Base-by-base conservation (phyloP, 1,284 basidiomycete species). In the Tremellales sp. region DNA sequence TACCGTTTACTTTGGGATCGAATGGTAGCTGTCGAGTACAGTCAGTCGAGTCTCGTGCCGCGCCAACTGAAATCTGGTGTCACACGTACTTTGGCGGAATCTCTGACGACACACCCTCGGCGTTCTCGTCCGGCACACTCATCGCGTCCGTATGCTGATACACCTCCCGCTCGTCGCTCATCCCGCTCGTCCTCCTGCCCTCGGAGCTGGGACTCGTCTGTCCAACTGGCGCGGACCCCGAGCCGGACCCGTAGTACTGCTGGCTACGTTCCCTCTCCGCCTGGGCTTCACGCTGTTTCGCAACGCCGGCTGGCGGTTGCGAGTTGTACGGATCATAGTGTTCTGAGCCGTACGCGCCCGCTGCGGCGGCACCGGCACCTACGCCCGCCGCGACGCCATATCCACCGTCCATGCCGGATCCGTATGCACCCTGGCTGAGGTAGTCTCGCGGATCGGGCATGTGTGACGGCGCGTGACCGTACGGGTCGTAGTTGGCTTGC, bases 401-500 rank as follows among this genome's bases (percentile, higher is more conserved):
- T 18, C 60, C 66, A 25, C 56, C 63, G 18, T 61, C 57, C 35
- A 53, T 19, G 26, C 54, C 56, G 10, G 13, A 16, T 3, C 53
- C 53, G 39, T 57, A 58, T 10, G 41, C 46, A 22, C 50, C 48
- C 21, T 36, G 50, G 27, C 40, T 26, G 48, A 60, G 58, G 58
- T 69, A 69, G 47, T 69, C 48, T 24, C 60, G 45, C 7, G 66
- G 61, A 43, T 71, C 68, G 18, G 68, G 68, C 66, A 71, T 68
- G 28, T 54, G 48, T 60, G 67, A 63, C 18, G 58, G 53, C 18
- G 57, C 48, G 31, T 52, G 47, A 2, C 50, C 33, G 50, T 63
- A 58, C 12, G 61, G 61, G 25, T 60, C 58, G 47, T 59, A 60
- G 16, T 31, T 24, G 26, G 24, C 25, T 24, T 50, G 35, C 16